These are phyloP conservation scores for Colletotrichum nymphaeae DNA, from an alignment of 2,329 filamentous ascomycete genomes.

Conservation along the genomic window DNA sequence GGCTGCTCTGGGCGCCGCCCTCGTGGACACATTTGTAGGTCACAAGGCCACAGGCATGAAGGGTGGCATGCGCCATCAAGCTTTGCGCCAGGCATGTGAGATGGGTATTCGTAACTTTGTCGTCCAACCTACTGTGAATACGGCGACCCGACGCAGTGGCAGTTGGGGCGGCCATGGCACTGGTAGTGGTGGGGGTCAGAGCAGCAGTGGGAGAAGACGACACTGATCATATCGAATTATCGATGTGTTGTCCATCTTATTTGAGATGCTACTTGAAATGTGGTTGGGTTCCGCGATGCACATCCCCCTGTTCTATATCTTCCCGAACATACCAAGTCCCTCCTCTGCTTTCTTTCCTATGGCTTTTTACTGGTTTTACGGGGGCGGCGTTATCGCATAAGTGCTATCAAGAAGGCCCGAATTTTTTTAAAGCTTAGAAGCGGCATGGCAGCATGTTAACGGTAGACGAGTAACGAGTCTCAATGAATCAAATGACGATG, in stretches of 20 bases:
- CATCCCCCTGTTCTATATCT: background rate
- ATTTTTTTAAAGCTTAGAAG: background rate
- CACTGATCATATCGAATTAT: background rate
- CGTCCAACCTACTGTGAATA: constrained; percentile 28
- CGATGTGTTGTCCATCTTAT: background rate
- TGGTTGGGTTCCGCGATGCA: background rate
- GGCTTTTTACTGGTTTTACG: background rate
- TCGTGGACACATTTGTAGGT: constrained; percentile 58
- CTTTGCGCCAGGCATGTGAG: constrained; percentile 35
- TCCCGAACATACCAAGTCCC: background rate
- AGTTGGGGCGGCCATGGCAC: background rate
- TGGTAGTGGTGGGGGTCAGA: background rate
- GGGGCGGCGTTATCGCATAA: background rate
- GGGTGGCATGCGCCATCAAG: constrained; percentile 37
- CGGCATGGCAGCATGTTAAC: background rate
- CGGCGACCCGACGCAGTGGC: constrained; percentile 3
- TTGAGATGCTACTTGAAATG: background rate
- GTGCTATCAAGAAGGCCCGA: background rate
- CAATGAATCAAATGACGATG: too few species aligned
- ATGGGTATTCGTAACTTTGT: constrained; percentile 33
- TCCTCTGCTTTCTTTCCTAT: background rate
- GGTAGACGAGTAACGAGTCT: background rate
- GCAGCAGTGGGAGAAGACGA: constrained; percentile 6
- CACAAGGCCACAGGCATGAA: constrained; percentile 44
- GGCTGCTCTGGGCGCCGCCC: constrained; percentile 59